These are phyloP conservation scores for Sphaerulina musiva DNA, from an alignment of 2,329 filamentous ascomycete genomes.

Conservation along the genomic window DNA sequence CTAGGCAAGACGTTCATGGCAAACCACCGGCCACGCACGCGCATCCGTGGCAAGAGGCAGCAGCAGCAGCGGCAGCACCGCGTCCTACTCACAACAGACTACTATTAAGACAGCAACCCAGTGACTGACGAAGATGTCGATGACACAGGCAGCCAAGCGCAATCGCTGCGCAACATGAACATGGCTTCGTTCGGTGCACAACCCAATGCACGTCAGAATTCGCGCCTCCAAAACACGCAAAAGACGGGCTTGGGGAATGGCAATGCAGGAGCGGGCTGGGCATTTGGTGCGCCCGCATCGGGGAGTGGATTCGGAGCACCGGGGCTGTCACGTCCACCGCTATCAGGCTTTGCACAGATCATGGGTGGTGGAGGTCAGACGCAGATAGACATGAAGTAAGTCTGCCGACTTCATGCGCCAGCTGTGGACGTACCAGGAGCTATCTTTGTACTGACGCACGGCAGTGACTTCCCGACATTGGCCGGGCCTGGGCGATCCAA, in stretches of 20 bases:
- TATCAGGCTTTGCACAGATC: constrained; percentile 33
- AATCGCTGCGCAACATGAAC: constrained; percentile 45
- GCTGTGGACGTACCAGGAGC: no score
- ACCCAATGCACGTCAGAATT: constrained; percentile 24
- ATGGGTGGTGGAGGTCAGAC: constrained; percentile 32
- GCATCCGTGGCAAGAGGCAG: constrained; percentile 2
- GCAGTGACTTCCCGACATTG: constrained; percentile 57
- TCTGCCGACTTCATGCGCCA: neutral
- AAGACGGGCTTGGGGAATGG: constrained; percentile 43
- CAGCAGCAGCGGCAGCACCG: constrained; percentile 5
- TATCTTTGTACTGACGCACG: constrained; percentile 19
- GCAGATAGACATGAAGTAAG: constrained; percentile 35
- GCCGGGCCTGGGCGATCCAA: constrained; percentile 52
- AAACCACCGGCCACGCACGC: constrained; percentile 2
- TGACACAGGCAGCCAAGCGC: constrained; percentile 20
- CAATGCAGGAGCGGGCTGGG: constrained; percentile 46
- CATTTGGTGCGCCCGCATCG: constrained; percentile 50
- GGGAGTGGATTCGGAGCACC: constrained; percentile 31
- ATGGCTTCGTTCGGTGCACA: constrained; percentile 45
- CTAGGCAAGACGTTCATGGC: neutral
- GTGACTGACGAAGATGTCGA: constrained; percentile 19
- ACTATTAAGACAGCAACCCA: neutral
- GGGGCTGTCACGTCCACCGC: constrained; percentile 25
- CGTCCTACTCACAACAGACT: neutral
- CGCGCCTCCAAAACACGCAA: constrained; percentile 30